Evolutionary conservation across 2,329 filamentous ascomycete species (phyloP).

Genomic region (Talaromyces sp.): DNA sequence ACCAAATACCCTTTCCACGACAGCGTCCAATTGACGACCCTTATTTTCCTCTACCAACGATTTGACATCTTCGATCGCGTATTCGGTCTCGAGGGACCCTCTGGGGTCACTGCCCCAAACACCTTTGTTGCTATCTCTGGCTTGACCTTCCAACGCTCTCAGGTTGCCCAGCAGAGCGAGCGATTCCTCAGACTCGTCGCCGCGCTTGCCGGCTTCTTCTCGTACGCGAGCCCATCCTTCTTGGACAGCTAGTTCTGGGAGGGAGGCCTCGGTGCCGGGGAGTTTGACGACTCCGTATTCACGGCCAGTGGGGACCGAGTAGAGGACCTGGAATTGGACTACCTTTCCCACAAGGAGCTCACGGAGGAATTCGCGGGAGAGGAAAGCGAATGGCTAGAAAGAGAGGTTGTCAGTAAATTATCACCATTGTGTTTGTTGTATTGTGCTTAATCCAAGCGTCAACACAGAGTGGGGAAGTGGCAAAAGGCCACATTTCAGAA

Average conservation of each 20-base stretch:
- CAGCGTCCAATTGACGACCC: conserved; percentile 75
- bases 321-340: conserved; percentile 78
- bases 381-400: conserved; percentile 72
- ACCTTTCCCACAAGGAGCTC: conserved; percentile 80
- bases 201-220: conserved; percentile 81
- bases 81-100: conserved; percentile 68
- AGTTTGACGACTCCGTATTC: conserved; percentile 83
- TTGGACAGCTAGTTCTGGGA: conserved; percentile 80
- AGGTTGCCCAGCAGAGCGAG: conserved; percentile 70
- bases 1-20: conserved; percentile 86
- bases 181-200: conserved; percentile 78
- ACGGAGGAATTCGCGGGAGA: conserved; percentile 89
- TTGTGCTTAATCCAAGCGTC: neutral
- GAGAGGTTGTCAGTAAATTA: neutral
- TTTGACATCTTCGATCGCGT: conserved; percentile 74
- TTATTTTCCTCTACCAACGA: conserved; percentile 78
- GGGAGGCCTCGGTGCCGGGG: conserved; percentile 62
- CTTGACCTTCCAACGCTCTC: conserved; percentile 70
- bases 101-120: conserved; percentile 68
- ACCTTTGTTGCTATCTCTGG: conserved; percentile 74
- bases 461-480: neutral
- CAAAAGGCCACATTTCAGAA: conserved; percentile 22
- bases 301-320: conserved; percentile 77
- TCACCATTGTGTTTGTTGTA: neutral
- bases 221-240: conserved; percentile 91